Evolutionary conservation across 352 stramenopile species (phyloP), one percentile per base, ranked within the genome.

Genomic region (Peronospora belbahrii): DNA sequence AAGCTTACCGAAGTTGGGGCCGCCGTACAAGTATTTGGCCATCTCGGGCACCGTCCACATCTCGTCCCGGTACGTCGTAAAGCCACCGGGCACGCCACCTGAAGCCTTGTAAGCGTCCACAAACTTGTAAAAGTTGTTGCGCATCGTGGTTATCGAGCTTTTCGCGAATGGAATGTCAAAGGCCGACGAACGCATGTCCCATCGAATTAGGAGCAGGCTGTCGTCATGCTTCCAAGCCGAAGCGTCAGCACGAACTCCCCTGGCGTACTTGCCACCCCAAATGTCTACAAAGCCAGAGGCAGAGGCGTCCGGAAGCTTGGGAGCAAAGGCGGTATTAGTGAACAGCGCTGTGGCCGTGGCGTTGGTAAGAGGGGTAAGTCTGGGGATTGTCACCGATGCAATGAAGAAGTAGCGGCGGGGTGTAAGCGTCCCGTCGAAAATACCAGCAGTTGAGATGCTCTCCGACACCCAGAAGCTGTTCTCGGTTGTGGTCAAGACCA

Each of bases 181-280:
- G 0, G 35, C 48, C 13, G 36, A 42, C 14, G 54, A 48, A 6
- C 54, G 54, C 22, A 62, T 62, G 31, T 62, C 54, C 54, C 48
- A 62, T 39, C 54, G 54, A 24, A 61, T 24, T 13, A 61, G 17
- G 40, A 56, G 52, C 39, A 61, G 28, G 35, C 44, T 52, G 46
- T 61, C 27, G 28, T 61, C 46, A 46, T 61, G 52, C 34, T 61
- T 61, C 52, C 52, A 61, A 34, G 52, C 54, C n/a, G 54, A 62
- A 6, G 17, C 48, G 2, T 48, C 48, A 30, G 36, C 3, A 15
- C 27, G 44, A 11, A 62, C 54, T n/a, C 18, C 15, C 48, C 54
- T 54, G 11, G 48, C 37, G 18, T 30, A 63, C 17, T 43, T 10
- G 6, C 53, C 53, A 20, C 46, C 53, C 53, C 53, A 57, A 10